phyloP scores from a whole-genome alignment of 805 yeast species.

The Millerago galiae region DNA sequence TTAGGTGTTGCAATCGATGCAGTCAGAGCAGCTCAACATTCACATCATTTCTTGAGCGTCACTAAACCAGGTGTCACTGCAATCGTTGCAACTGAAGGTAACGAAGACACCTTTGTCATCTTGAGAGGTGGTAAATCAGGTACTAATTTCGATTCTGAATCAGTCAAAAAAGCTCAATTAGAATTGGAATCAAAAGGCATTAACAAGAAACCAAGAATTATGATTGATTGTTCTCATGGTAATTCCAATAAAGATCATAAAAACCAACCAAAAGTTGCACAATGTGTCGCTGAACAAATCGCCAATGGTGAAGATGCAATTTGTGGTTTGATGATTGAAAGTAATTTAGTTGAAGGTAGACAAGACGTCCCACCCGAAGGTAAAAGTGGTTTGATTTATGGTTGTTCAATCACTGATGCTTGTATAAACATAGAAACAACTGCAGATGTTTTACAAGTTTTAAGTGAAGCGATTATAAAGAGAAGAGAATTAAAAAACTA shows the following conservation, averaged over 20 bases:
- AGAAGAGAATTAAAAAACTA: conserved; percentile 45
- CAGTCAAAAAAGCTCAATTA: conserved; percentile 60
- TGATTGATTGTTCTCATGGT: conserved; percentile 98
- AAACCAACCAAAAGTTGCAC: conserved; percentile 89
- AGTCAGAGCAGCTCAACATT: conserved; percentile 81
- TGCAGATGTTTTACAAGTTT: conserved; percentile 56
- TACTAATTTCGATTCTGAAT: conserved; percentile 78
- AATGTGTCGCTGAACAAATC: conserved; percentile 71
- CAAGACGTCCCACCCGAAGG: conserved; percentile 82
- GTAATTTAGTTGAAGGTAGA: conserved; percentile 86
- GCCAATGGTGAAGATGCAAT: conserved; percentile 65
- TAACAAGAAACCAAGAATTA: conserved; percentile 52
- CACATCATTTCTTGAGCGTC: conserved; percentile 91
- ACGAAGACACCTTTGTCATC: conserved; percentile 82
- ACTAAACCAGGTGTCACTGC: conserved; percentile 97
- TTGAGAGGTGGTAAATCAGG: conserved; percentile 94
- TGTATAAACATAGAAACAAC: conserved; percentile 91
- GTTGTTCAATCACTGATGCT: conserved; percentile 96
- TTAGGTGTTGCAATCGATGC: conserved; percentile 95
- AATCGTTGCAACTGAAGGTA: conserved; percentile 92
- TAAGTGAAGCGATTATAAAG: conserved; percentile 73
- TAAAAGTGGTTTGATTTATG: conserved; percentile 71
- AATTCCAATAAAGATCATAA: conserved; percentile 86
- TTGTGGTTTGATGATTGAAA: conserved; percentile 96
- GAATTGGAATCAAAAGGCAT: conserved; percentile 43